A percentile compares a stretch with the other conserved stretches of the same genome.
Evolutionary conservation across 2,329 filamentous ascomycete species (phyloP).

Genomic region (Aureobasidium subglaciale): DNA sequence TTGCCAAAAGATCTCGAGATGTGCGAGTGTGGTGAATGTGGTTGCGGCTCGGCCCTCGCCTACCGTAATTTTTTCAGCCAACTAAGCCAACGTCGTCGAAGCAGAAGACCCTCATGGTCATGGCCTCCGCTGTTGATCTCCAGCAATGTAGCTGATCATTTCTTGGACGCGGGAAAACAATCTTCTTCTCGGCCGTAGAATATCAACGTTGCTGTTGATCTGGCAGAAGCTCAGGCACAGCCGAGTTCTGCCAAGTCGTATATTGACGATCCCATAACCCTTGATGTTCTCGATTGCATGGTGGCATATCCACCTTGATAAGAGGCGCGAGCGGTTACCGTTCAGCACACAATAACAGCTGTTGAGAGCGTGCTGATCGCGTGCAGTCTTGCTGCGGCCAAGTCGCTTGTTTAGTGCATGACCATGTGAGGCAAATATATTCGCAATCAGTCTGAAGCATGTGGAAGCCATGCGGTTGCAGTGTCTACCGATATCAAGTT

Average conservation of each 20-base stretch:
- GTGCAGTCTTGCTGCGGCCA: not conserved
- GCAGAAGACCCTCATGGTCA: not conserved
- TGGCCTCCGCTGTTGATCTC: not conserved
- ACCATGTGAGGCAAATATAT: not conserved
- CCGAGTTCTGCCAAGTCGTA: conserved; percentile 3
- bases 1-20: not conserved
- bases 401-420: not conserved
- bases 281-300: not conserved
- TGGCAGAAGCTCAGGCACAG: not conserved
- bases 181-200: not conserved
- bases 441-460: not conserved
- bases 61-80: not conserved
- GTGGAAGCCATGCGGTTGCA: not conserved
- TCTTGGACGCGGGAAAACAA: not conserved
- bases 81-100: not conserved
- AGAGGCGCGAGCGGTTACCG: not conserved
- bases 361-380: not conserved
- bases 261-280: not conserved
- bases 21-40: not conserved
- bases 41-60: conserved; percentile 2
- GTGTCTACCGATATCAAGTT: not conserved
- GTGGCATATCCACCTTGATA: not conserved
- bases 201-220: not conserved
- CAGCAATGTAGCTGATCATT: not conserved
- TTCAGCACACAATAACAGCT: not conserved